These are phyloP conservation scores for Heterobasidion occidentale DNA, from an alignment of 1,284 basidiomycete genomes.

Conservation along the genomic window DNA sequence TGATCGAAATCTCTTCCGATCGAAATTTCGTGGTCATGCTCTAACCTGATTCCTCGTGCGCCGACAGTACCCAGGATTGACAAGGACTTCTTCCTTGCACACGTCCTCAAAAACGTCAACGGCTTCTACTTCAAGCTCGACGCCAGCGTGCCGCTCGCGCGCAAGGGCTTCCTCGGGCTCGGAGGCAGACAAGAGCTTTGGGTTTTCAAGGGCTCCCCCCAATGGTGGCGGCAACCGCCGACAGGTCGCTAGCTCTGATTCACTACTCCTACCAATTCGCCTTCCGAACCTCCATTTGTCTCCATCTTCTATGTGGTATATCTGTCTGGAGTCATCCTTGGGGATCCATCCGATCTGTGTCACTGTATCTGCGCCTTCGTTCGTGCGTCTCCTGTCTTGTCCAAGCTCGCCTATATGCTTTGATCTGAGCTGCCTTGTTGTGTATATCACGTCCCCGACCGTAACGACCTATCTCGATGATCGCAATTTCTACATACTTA, in stretches of 20 bases:
- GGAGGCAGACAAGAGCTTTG: constrained; percentile 38
- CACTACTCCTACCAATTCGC: too few relatives aligned
- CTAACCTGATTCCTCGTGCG: constrained; percentile 2
- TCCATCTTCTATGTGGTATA: neutral
- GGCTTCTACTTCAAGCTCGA: constrained; percentile 34
- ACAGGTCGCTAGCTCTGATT: neutral
- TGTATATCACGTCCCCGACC: too few relatives aligned
- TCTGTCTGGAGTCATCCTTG: too few relatives aligned
- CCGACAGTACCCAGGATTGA: constrained; percentile 27
- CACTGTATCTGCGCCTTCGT: too few relatives aligned
- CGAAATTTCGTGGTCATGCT: too few relatives aligned
- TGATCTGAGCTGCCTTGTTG: too few relatives aligned
- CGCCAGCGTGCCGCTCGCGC: constrained; percentile 36
- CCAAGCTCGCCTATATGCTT: too few relatives aligned
- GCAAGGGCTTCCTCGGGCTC: constrained; percentile 30
- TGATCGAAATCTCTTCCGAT: too few relatives aligned
- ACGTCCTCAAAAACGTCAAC: constrained; percentile 33
- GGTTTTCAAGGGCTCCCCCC: constrained; percentile 29
- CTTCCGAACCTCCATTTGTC: neutral
- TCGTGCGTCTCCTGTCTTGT: too few relatives aligned
- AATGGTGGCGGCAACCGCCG: constrained; percentile 7
- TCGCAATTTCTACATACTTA: too few relatives aligned
- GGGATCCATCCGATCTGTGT: too few relatives aligned
- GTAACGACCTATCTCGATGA: too few relatives aligned
- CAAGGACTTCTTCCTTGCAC: constrained; percentile 32